Percentiles rank a stretch among this genome's conserved stretches.
These are phyloP conservation scores for Pseudogymnoascus sp. DNA, from an alignment of 2,329 filamentous ascomycete genomes.

Conservation along the genomic window DNA sequence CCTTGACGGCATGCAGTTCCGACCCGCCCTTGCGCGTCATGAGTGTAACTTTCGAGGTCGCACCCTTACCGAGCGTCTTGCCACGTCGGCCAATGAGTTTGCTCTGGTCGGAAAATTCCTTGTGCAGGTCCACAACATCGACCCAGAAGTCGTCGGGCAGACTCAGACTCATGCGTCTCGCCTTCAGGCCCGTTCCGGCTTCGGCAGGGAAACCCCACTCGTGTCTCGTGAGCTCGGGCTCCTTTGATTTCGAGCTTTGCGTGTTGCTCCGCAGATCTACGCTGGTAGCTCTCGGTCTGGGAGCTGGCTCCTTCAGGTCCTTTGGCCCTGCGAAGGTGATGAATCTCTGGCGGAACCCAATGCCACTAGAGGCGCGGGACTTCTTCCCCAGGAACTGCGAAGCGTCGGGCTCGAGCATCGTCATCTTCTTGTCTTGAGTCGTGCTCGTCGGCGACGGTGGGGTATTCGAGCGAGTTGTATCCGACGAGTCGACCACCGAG, in stretches of 20 bases:
- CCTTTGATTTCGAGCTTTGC: constrained; percentile 11
- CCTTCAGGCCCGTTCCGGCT: constrained; percentile 68
- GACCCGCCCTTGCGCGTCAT: constrained; percentile 65
- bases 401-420: constrained; percentile 23
- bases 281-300: constrained; percentile 22
- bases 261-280: constrained; percentile 19
- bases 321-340: constrained; percentile 16
- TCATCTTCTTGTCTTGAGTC: constrained; percentile 15
- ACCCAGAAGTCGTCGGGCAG: constrained; percentile 69
- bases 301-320: constrained; percentile 12
- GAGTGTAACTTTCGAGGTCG: constrained; percentile 73
- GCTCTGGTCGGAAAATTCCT: constrained; percentile 64
- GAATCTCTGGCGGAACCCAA: constrained; percentile 21
- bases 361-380: constrained; percentile 35
- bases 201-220: constrained; percentile 58
- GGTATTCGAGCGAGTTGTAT: constrained; percentile 41
- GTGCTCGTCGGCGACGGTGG: constrained; percentile 40
- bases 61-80: constrained; percentile 72
- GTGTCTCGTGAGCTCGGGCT: constrained; percentile 34
- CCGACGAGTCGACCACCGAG: constrained; percentile 41
- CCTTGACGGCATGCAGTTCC: constrained; percentile 77
- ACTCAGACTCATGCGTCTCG: constrained; percentile 67
- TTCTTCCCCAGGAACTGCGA: constrained; percentile 34
- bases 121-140: constrained; percentile 59
- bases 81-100: constrained; percentile 65